Evolutionary conservation across 768 basidiomycete genomes (phyloP), one percentile per base, ranked within the genome.

Genomic region (Pleurotus tuoliensis): DNA sequence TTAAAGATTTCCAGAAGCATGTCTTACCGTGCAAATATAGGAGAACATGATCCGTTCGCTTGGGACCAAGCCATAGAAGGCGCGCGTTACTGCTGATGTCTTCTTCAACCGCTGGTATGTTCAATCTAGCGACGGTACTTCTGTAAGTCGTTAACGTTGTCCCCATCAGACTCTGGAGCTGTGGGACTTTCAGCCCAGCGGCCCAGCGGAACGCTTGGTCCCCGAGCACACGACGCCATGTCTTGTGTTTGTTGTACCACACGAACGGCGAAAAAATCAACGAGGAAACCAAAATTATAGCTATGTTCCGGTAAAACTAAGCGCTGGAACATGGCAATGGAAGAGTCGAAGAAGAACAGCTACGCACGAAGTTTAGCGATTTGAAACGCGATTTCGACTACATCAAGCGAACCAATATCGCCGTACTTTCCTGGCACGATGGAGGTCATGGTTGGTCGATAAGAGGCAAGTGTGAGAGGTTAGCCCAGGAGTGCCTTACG

Each of bases 41-140:
- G 0, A 68, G 20, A 15, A 68, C 65, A 18, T 58, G 58, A 16
- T 68, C 63, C 8, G 62, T 59, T 25, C 56, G 56, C 55, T 66
- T 65, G 1, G 65, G 60, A 13, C 62, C 64, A 38, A 66, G 50
- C 66, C 66, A 67, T 22, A 63, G 24, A 5, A 67, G 51, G 27
- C 56, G 51, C 2, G 63, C 66, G 48, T 56, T 55, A 3, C 59
- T 51, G 5, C 58, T 61, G 20, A 64, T 38, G 15, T 67, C 62
- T 24, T 67, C 66, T 27, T 62, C 25, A 18, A 47, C 27, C 5
- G 34, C 24, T 4, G 52, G 39, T 12, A 62, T 48, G n/a, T 58
- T 48, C 18, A 45, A 16, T 46, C 24, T 47, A 13, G 18, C 24
- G 15, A 20, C 45, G 34, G 45, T 37, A 27, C 56, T 62, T 11